Base-by-base conservation (phyloP, 768 basidiomycete genomes). In the Glaciozyma antarctica region DNA sequence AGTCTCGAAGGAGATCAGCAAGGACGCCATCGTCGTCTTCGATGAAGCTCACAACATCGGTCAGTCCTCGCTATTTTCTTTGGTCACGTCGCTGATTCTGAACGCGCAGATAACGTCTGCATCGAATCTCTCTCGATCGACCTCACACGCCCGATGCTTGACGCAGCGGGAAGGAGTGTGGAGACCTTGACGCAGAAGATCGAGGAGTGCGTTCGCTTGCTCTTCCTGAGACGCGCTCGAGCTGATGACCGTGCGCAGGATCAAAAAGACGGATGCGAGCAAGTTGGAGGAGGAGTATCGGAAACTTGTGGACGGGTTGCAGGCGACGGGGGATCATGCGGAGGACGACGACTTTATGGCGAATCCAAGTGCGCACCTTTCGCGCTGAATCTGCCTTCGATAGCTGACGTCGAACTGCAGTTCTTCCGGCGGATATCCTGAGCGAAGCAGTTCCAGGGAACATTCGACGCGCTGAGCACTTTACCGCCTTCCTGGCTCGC, bases 41-140 rank as follows among this genome's bases (percentile, higher is more conserved):
- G 95, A 99, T 74, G 95, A 99, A 75, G 95, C 95, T 21, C 95
- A 99, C 77, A 99, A 99, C 75, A 99, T 99, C 59, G 93, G 93
- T 92, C 71, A 63, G 81, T 58, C 60, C 3, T 56, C 5, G 3
- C 22, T 57, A 17, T 9, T 28, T 34, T 5, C 19, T 3, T 51
- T n/a, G n/a, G n/a, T n/a, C n/a, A n/a, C n/a, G n/a, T n/a, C 32
- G 32, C 32, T 32, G 32, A 32, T 9, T 9, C 32, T 32, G 32
- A 32, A 32, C 32, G 28, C 41, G 30, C 68, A 87, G 94, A 99
- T 75, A 99, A 99, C 75, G 95, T 99, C 54, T 99, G 95, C 77
- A 94, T 99, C 74, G 95, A 99, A 74, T 97, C 95, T 0, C 80
- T 99, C 47, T 95, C 92, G 72, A 94, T 99, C 69, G 95, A 99